Base-by-base conservation (phyloP, 805 yeast species). In the Helenozyma baotianmanensis region DNA sequence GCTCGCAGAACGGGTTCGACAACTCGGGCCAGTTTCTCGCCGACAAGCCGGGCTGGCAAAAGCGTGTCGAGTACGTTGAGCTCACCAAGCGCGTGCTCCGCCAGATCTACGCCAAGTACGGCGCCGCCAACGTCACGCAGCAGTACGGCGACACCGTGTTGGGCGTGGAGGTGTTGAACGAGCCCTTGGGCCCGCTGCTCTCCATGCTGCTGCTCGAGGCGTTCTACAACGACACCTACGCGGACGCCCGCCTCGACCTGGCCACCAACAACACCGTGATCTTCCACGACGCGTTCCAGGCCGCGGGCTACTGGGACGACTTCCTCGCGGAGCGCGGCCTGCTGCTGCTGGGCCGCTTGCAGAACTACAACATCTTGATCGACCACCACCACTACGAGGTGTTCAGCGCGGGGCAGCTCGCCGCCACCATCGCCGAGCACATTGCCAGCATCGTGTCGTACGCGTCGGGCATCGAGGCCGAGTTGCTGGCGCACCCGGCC, bases 1-100 rank as follows among this genome's bases (percentile, higher is more conserved):
- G 90, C 1, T 80, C 89, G 1, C 94, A 85, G 51, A 85, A 85
- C 54, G 94, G 94, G 10, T 84, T 84, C 63, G 90, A 84, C 50
- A 85, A 84, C 48, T 78, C 86, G 6, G 95, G 95, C 2, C 25
- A 15, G 21, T 40, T 36, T 18, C 29, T 22, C 3, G 27, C 32
- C 15, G 30, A 37, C 23, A 19, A 13, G 4, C 45, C 47, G n/a
- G 29, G 35, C 4, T 43, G 48, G 48, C 48, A 43, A 29, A 28
- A 31, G 11, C 21, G 22, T 16, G 30, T 14, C 9, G 35, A 33
- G 25, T 26, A 42, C 17, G 24, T 42, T 10, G 40, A 29, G 21
- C 35, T 42, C 25, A 42, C 43, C 27, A 58, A 68, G 17, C 23
- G 11, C 23, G 43, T 43, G 21, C 38, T 43, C 19, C 32, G 40